Evolutionary conservation across 106 monocot species (phyloP).

Genomic region (Dioscorea zingiberensis): DNA sequence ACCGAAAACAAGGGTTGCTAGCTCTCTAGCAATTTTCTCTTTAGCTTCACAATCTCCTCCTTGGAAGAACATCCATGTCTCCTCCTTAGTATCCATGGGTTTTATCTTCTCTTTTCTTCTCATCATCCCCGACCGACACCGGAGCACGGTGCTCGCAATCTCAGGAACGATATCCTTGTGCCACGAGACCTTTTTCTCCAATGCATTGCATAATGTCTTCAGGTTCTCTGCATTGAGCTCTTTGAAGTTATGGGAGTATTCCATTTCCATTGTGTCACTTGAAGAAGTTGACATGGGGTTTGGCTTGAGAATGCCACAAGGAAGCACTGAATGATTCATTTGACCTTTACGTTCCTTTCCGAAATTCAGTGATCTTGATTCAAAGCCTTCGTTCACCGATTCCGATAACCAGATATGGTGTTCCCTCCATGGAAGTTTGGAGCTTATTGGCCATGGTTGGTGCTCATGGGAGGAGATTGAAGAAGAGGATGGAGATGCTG

Average conservation of each 20-base stretch:
- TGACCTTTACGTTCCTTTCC: neutral
- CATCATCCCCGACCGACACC: slow-evolving; percentile 70
- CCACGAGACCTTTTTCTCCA: slow-evolving; percentile 72
- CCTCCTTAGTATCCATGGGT: slow-evolving; percentile 35
- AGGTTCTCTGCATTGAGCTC: slow-evolving; percentile 87
- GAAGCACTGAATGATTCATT: neutral
- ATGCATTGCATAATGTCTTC: slow-evolving; percentile 52
- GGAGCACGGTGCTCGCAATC: slow-evolving; percentile 72
- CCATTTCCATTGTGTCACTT: slow-evolving; percentile 42
- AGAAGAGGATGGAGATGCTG: slow-evolving; percentile 35
- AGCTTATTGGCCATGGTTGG: neutral
- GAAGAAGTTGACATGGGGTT: slow-evolving; percentile 37
- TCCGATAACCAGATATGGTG: slow-evolving; percentile 14
- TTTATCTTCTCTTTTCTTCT: slow-evolving; percentile 35
- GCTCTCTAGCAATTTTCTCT: slow-evolving; percentile 47
- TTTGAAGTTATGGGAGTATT: slow-evolving; percentile 41
- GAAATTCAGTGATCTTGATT: neutral
- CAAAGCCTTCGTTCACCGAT: neutral
- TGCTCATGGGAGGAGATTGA: slow-evolving; percentile 35
- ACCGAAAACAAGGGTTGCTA: slow-evolving; percentile 61
- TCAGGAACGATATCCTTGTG: slow-evolving; percentile 63
- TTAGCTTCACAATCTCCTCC: slow-evolving; percentile 64
- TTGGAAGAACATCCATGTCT: slow-evolving; percentile 83
- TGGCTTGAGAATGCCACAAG: slow-evolving; percentile 10
- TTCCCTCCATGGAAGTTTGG: slow-evolving; percentile 22